A percentile compares a stretch with the other conserved stretches of the same genome.
Evolutionary conservation across 805 yeast species (phyloP).

Genomic region (Dipodascopsis uninucleata): DNA sequence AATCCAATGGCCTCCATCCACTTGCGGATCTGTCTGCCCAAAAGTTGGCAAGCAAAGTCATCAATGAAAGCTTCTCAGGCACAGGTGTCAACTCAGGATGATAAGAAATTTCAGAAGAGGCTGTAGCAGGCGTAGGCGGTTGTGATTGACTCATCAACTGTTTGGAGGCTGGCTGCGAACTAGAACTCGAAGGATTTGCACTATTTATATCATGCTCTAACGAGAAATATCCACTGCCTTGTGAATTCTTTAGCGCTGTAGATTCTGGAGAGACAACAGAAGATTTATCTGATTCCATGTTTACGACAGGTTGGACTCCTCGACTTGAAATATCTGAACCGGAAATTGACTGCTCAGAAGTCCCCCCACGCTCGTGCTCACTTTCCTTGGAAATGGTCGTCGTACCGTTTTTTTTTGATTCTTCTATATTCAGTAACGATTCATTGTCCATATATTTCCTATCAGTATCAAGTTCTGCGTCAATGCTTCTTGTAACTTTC

Average conservation of each 20-base stretch:
- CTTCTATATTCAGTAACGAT: not conserved
- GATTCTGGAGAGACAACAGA: slow-evolving; percentile 3
- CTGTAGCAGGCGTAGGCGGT: slow-evolving; percentile 1
- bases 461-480: not conserved
- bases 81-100: slow-evolving; percentile 24
- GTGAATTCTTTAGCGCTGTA: not conserved
- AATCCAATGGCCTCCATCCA: slow-evolving; percentile 86
- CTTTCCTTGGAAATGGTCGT: not conserved
- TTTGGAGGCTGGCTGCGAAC: no score
- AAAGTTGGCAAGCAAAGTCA: slow-evolving; percentile 80
- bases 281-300: not conserved
- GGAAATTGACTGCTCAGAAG: not conserved
- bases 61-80: slow-evolving; percentile 65
- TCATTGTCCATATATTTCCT: not conserved
- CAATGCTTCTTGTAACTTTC: not conserved
- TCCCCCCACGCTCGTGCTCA: not conserved
- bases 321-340: not conserved
- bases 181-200: no score
- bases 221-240: no score
- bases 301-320: no score
- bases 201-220: no score
- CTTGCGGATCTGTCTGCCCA: slow-evolving; percentile 98
- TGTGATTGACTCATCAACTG: no score
- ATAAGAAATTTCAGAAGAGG: slow-evolving; percentile 6
- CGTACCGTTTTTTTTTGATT: not conserved